Percentiles rank a stretch among this genome's conserved stretches.
Evolutionary conservation across 805 yeast species (phyloP).

Genomic region (Kodamaea kaohsiungensis): DNA sequence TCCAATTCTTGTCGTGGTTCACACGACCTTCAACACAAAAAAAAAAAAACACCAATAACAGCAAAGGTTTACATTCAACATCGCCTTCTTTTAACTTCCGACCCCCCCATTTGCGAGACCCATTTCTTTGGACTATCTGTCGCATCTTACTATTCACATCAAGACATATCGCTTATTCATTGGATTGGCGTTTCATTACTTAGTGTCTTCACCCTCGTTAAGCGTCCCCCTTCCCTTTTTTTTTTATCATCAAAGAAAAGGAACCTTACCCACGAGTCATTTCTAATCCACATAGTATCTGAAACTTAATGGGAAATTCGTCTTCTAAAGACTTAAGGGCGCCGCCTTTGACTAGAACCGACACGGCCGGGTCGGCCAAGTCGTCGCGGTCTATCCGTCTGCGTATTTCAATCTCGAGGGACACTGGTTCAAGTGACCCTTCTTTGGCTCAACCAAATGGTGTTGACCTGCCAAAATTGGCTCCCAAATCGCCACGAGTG

Average conservation of each 20-base stretch:
- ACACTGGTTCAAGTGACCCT: constrained; percentile 18
- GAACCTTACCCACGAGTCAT: no score
- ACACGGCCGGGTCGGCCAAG: constrained; percentile 52
- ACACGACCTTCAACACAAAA: not conserved
- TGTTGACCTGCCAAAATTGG: constrained; percentile 19
- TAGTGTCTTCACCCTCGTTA: not conserved
- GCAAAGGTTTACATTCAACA: not conserved
- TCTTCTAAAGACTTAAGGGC: constrained; percentile 42
- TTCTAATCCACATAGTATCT: no score
- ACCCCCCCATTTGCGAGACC: not conserved
- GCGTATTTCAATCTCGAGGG: constrained; percentile 23
- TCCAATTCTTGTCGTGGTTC: not conserved
- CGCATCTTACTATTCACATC: not conserved
- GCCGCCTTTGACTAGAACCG: constrained; percentile 54
- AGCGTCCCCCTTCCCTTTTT: not conserved
- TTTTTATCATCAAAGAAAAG: not conserved
- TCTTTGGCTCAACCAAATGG: not conserved
- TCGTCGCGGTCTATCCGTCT: constrained; percentile 50
- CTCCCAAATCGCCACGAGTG: constrained; percentile 30
- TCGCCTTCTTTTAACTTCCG: not conserved
- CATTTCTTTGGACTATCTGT: not conserved
- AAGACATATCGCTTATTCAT: not conserved
- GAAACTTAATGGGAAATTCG: constrained; percentile 49
- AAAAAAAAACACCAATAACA: not conserved
- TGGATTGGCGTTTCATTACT: not conserved